Base-by-base conservation (phyloP, 306 rosid genomes). In the Mucuna pruriens region DNA sequence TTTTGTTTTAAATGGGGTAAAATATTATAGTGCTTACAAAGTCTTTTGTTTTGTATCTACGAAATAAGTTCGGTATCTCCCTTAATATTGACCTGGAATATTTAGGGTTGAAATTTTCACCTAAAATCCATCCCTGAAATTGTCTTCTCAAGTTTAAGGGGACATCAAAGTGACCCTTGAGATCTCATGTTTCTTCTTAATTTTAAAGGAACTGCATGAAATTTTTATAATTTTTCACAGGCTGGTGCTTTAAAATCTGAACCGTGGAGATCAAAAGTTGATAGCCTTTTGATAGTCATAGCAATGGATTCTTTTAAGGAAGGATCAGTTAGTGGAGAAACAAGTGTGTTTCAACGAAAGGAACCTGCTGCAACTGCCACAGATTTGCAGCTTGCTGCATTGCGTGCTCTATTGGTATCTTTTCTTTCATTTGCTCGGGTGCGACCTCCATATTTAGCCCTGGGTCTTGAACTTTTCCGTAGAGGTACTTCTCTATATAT, bases 381-480 rank as follows among this genome's bases (percentile, higher is more conserved):
- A 55, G 91, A 91, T 87, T 76, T 91, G 78, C 97, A 91, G 88
- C 88, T 95, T 82, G 94, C 93, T 48, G 91, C 97, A 63, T 72
- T 95, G 33, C 93, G 86, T 67, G 91, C 96, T 38, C 92, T 95
- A 70, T 85, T 88, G 87, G 93, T 92, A 26, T 93, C 99, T 51
- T 88, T 95, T 54, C 89, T 91, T 54, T 95, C 98, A 6, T 88
- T 90, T 66, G 84, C 84, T 44, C 88, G 20, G 73, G 76, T 68
- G 5, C 88, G 87, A 29, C 85, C 98, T 55, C 91, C 92, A 49
- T 84, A 85, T 88, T 82, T 95, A 71, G 81, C 92, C 62, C 91
- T 87, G 90, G 97, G 99, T 82, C 92, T 95, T 61, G 97, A 89
- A 85, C 94, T 95, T 81, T 91, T 93, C 71, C 86, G 83, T 9